These are phyloP conservation scores for Acrodontium crateriforme DNA, from an alignment of 2,329 filamentous ascomycete species.

Conservation along the genomic window DNA sequence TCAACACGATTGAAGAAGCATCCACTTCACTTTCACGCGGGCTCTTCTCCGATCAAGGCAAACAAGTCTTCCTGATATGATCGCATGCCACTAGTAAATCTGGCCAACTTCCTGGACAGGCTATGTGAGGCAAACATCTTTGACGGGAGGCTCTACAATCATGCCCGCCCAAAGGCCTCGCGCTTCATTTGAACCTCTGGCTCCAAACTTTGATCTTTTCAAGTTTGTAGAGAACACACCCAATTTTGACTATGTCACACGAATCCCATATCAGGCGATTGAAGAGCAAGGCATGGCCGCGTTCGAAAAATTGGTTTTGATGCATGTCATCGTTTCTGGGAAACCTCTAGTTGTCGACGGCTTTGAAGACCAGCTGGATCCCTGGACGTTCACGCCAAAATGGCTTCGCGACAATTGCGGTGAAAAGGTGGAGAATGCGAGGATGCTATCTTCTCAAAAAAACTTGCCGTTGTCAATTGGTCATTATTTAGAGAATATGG, in stretches of 20 bases:
- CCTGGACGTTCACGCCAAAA: constrained; percentile 60
- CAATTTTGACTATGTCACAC: constrained; percentile 77
- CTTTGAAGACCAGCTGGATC: constrained; percentile 63
- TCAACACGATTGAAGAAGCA: too few species aligned
- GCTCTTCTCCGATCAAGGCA: too few species aligned
- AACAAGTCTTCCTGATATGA: too few species aligned
- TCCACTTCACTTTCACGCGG: too few species aligned
- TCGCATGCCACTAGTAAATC: too few species aligned
- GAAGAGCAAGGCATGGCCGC: constrained; percentile 59
- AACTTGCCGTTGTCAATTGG: constrained; percentile 75
- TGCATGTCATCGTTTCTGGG: constrained; percentile 73
- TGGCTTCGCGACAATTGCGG: constrained; percentile 73
- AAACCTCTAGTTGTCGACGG: constrained; percentile 85
- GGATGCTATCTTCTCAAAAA: constrained; percentile 59
- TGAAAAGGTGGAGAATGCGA: constrained; percentile 70
- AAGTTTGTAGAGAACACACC: constrained; percentile 60
- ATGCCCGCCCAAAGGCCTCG: constrained; percentile 74
- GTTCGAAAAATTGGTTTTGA: constrained; percentile 72
- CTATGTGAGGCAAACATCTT: too few species aligned
- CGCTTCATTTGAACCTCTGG: constrained; percentile 82
- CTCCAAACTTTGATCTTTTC: constrained; percentile 68
- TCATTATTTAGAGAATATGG: constrained; percentile 84
- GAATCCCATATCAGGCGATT: constrained; percentile 67
- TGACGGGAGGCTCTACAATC: constrained; percentile 1
- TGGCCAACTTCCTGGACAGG: too few species aligned